phyloP scores from a whole-genome alignment of 2,329 filamentous ascomycete species.

The Daldinia sp. region DNA sequence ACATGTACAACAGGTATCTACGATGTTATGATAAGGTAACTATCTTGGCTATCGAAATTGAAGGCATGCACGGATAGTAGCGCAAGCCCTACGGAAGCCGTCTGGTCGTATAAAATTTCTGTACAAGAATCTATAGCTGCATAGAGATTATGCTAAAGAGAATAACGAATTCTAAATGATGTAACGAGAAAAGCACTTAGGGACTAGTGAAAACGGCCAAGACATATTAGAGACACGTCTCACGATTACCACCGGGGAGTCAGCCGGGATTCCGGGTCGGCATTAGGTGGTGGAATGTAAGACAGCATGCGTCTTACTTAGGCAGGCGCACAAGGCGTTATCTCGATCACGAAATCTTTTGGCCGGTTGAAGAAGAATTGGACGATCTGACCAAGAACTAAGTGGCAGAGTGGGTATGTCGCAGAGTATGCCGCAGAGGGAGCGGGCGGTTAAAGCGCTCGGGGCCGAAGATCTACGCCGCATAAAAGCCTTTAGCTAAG shows the following conservation, averaged over 20 bases:
- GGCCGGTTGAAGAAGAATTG: slow-evolving; percentile 21
- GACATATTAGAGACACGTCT: not conserved
- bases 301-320: not conserved
- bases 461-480: slow-evolving; percentile 28
- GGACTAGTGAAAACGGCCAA: too few relatives aligned
- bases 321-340: not conserved
- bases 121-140: not conserved
- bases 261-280: not conserved
- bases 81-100: not conserved
- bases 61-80: not conserved
- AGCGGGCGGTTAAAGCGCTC: slow-evolving; percentile 1
- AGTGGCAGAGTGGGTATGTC: not conserved
- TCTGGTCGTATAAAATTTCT: too few relatives aligned
- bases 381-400: not conserved
- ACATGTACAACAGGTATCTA: slow-evolving; percentile 19
- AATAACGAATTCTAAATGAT: not conserved
- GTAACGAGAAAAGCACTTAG: not conserved
- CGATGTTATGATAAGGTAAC: slow-evolving; percentile 24
- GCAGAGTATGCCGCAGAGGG: not conserved
- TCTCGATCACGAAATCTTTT: not conserved
- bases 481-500: slow-evolving; percentile 16
- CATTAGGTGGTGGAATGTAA: not conserved
- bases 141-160: not conserved
- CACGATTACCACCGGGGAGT: not conserved
- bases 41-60: slow-evolving; percentile 2